Base-by-base conservation (phyloP, 805 yeast species). In the Ogataea saltuana region DNA sequence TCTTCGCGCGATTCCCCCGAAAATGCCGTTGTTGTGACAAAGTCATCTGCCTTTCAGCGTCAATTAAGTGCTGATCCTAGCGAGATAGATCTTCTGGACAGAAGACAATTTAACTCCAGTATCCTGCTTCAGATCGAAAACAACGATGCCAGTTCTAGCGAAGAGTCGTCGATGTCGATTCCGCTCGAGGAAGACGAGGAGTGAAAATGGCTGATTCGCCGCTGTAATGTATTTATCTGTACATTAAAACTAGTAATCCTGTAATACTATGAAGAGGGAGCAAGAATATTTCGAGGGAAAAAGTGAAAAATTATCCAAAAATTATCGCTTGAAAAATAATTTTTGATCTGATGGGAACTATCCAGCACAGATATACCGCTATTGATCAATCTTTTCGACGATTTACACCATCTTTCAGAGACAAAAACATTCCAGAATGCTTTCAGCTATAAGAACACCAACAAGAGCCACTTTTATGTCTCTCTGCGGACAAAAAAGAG, bases 101-200 rank as follows among this genome's bases (percentile, higher is more conserved):
- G 32, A 4, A 35, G 25, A 9, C 37, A 42, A 17, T 53, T 53
- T 45, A 48, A 46, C 26, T 53, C 56, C 4, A 45, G 46, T 25
- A 41, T 53, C 16, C 20, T 41, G 17, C 29, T 53, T 10, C 46
- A 44, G 30, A 30, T 52, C 28, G 36, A 47, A 13, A 23, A 39
- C 4, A 15, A 28, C 16, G 40, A 41, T 8, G 29, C 17, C 6
- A 12, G 21, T 15, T 43, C 48, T 11, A 39, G 42, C 12, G 52
- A 41, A 13, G 45, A 37, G 11, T 48, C 48, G 4, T 44, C 47
- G 10, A 13, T 36, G 8, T 44, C 41, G 11, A 50, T 55, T 18
- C 60, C 60, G 4, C 13, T 52, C 35, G 58, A 53, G 35, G 56
- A 53, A 18, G 54, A 48, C 27, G 58, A 51, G 41, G 54, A 39